A percentile compares a stretch with the other conserved stretches of the same genome.
Evolutionary conservation across 1,284 basidiomycete genomes (phyloP).

Genomic region (Chalciporus sp.): DNA sequence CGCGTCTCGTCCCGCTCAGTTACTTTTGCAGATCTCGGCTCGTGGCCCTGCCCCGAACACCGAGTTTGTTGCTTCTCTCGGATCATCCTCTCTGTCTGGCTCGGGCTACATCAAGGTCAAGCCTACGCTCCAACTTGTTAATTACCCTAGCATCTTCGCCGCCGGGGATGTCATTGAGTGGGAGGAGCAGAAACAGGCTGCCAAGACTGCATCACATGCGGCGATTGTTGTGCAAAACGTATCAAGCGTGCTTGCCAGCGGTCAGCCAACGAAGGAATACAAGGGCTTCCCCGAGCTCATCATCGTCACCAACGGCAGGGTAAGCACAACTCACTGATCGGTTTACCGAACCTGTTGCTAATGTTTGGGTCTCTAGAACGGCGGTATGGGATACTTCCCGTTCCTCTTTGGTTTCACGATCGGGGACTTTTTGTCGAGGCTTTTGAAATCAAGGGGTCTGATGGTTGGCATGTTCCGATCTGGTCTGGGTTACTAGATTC

Average conservation of each 20-base stretch:
- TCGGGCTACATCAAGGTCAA: conserved; percentile 50
- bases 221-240: conserved; percentile 49
- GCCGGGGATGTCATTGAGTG: conserved; percentile 61
- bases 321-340: conserved; percentile 28
- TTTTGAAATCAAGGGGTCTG: conserved; percentile 32
- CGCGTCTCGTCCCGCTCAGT: not conserved
- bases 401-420: conserved; percentile 51
- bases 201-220: conserved; percentile 49
- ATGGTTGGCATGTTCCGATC: conserved; percentile 31
- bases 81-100: conserved; percentile 41
- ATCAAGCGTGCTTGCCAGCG: conserved; percentile 43
- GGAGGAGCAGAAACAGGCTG: conserved; percentile 60
- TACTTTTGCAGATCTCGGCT: conserved; percentile 44
- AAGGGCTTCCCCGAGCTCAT: conserved; percentile 56
- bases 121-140: conserved; percentile 52
- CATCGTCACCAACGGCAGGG: conserved; percentile 60
- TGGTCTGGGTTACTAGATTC: conserved; percentile 27
- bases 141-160: conserved; percentile 55
- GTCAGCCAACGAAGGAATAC: conserved; percentile 44
- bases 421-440: conserved; percentile 39
- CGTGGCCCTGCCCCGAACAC: conserved; percentile 56
- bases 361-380: conserved; percentile 37
- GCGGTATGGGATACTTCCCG: conserved; percentile 47
- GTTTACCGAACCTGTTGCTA: not conserved
- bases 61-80: conserved; percentile 47